A percentile compares a stretch with the other conserved stretches of the same genome.
phyloP scores from a whole-genome alignment of 805 yeast species.

The Candida corydali region DNA sequence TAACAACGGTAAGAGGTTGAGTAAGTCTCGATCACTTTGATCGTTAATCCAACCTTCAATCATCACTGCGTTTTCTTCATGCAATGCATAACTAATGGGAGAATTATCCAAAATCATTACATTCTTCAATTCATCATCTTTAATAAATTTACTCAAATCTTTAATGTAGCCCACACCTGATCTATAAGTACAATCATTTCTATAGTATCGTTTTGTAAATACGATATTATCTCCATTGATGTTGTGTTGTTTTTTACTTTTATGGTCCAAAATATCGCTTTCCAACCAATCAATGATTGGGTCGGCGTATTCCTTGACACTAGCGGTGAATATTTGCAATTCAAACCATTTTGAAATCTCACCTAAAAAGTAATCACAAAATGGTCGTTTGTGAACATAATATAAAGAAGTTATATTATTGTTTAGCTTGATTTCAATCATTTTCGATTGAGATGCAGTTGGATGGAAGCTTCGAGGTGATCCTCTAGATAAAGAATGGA shows the following conservation, averaged over 20 bases:
- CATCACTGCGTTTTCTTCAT: conserved; percentile 83
- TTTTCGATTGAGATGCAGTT: conserved; percentile 40
- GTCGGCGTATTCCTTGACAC: conserved; percentile 92
- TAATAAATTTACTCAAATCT: conserved; percentile 40
- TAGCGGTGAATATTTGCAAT: conserved; percentile 89
- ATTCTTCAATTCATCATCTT: conserved; percentile 68
- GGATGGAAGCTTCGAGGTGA: conserved; percentile 42
- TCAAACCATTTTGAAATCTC: conserved; percentile 85
- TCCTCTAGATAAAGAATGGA: conserved; percentile 80
- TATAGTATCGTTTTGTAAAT: conserved; percentile 61
- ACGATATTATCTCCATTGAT: conserved; percentile 6
- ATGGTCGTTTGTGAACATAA: conserved; percentile 88
- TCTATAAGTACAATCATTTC: conserved; percentile 73
- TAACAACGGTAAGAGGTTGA: conserved; percentile 77
- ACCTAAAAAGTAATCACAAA: conserved; percentile 77
- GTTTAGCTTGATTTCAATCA: conserved; percentile 74
- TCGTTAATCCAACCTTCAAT: conserved; percentile 98
- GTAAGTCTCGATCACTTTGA: conserved; percentile 80
- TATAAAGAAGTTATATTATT: conserved; percentile 75
- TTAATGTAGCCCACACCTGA: conserved; percentile 80
- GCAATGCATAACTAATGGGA: conserved; percentile 80
- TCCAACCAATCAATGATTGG: conserved; percentile 94
- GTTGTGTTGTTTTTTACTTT: not conserved
- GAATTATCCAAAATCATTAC: conserved; percentile 87
- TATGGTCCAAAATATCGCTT: conserved; percentile 38